These are phyloP conservation scores for Canariomyces notabilis DNA, from an alignment of 2,329 filamentous ascomycete genomes.

Conservation along the genomic window DNA sequence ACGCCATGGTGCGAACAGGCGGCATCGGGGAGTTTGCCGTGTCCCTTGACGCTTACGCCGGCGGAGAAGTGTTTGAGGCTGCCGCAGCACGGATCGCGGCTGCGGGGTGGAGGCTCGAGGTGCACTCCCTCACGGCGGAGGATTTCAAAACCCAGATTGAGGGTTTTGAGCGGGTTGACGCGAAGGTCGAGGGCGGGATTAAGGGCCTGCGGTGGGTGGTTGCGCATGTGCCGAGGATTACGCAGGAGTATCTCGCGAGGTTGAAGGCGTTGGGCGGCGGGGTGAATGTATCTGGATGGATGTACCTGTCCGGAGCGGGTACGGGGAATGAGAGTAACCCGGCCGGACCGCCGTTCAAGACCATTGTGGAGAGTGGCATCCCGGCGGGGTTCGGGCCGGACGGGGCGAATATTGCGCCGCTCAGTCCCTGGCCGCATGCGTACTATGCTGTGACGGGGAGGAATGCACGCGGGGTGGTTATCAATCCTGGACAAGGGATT, in stretches of 20 bases:
- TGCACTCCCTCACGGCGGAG: conserved; percentile 24
- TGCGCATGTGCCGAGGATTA: conserved; percentile 29
- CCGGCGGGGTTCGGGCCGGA: conserved; percentile 27
- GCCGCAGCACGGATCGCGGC: conserved; percentile 21
- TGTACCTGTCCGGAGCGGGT: conserved; percentile 23
- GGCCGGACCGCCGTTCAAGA: conserved; percentile 29
- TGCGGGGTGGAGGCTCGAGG: conserved; percentile 28
- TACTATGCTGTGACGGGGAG: conserved; percentile 29
- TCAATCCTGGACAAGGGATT: conserved; percentile 27
- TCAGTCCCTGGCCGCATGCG: conserved; percentile 29
- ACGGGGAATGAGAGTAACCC: conserved; percentile 16
- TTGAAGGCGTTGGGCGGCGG: conserved; percentile 27
- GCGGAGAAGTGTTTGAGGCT: conserved; percentile 26
- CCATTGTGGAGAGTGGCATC: conserved; percentile 28
- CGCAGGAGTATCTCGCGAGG: conserved; percentile 23
- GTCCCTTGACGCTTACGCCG: conserved; percentile 23
- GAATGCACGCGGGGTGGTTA: conserved; percentile 25
- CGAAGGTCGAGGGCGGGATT: conserved; percentile 12
- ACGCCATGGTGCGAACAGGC: conserved; percentile 28
- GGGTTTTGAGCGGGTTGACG: conserved; percentile 24
- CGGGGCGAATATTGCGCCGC: conserved; percentile 29
- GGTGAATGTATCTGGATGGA: conserved; percentile 28
- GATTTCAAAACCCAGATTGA: conserved; percentile 26
- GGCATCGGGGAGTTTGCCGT: conserved; percentile 28
- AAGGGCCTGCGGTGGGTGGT: conserved; percentile 26